Percentiles rank a stretch among this genome's conserved stretches.
phyloP scores from a whole-genome alignment of 2,329 filamentous ascomycete genomes.

The Eutypella sp. region DNA sequence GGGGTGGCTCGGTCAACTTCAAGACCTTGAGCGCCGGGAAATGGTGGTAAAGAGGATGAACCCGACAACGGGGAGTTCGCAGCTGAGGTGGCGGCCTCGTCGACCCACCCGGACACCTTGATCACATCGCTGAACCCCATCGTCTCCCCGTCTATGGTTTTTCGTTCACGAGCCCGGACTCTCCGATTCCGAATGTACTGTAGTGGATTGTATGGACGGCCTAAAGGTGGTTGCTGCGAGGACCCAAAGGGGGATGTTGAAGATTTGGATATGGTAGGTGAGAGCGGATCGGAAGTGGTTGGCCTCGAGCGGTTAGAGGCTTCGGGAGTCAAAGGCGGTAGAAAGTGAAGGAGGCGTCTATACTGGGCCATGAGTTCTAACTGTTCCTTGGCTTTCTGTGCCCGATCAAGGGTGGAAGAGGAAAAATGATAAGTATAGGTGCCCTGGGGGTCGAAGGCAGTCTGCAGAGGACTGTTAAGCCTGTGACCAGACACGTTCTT shows the following conservation, averaged over 20 bases:
- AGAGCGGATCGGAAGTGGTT: slow-evolving; percentile 38
- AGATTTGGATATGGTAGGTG: slow-evolving; percentile 28
- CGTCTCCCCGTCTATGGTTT: slow-evolving; percentile 65
- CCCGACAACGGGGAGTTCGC: slow-evolving; percentile 31
- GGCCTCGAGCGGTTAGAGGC: slow-evolving; percentile 26
- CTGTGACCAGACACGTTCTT: slow-evolving; percentile 36
- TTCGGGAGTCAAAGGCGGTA: slow-evolving; percentile 65
- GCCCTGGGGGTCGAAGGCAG: slow-evolving; percentile 43
- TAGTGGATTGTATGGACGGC: slow-evolving; percentile 81
- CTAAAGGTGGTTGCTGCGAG: slow-evolving; percentile 38
- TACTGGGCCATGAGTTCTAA: slow-evolving; percentile 86
- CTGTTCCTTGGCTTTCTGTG: slow-evolving; percentile 77
- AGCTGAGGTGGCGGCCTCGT: slow-evolving; percentile 54
- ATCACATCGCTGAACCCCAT: slow-evolving; percentile 74
- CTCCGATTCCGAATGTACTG: slow-evolving; percentile 91
- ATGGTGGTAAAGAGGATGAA: slow-evolving; percentile 39
- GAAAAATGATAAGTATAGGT: slow-evolving; percentile 65
- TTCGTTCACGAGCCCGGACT: slow-evolving; percentile 72
- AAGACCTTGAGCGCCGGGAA: slow-evolving; percentile 40
- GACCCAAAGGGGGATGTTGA: slow-evolving; percentile 23
- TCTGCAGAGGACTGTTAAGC: slow-evolving; percentile 41
- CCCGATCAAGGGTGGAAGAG: slow-evolving; percentile 71
- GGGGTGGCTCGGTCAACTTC: slow-evolving; percentile 30
- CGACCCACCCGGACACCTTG: slow-evolving; percentile 71
- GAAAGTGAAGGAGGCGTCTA: slow-evolving; percentile 67